phyloP scores from a whole-genome alignment of 495 filamentous ascomycete genomes.

The Cetradonia linearis region DNA sequence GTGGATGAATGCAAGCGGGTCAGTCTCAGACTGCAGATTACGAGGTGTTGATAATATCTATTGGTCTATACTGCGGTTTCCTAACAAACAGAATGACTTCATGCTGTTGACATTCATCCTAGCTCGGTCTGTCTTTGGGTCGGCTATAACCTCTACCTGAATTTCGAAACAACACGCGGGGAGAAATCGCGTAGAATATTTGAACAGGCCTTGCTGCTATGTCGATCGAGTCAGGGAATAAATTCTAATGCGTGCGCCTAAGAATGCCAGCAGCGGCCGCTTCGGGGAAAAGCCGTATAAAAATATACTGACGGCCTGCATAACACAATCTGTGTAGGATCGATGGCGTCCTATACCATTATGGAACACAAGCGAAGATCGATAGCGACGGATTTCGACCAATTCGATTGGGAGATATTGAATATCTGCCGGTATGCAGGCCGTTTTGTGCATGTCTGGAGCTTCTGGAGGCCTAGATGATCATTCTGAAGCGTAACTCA shows the following conservation, averaged over 20 bases:
- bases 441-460: not conserved
- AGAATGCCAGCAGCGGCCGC: not conserved
- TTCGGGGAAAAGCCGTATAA: not conserved
- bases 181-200: conserved; percentile 4
- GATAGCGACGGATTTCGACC: not conserved
- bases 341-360: not conserved
- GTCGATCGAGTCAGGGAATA: not conserved
- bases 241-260: conserved; percentile 1
- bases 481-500: not conserved
- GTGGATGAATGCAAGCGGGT: not conserved
- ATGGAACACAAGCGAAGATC: conserved; percentile 2
- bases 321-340: not conserved
- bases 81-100: not conserved
- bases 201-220: not conserved
- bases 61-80: not conserved
- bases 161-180: not conserved
- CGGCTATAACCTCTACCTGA: not conserved
- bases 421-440: not conserved
- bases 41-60: not conserved
- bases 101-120: not conserved
- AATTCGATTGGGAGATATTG: not conserved
- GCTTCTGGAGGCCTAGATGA: not conserved
- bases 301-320: not conserved
- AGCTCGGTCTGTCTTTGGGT: not conserved
- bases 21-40: not conserved